Evolutionary conservation across 2,329 filamentous ascomycete species (phyloP), one percentile per base, ranked within the genome.

Genomic region (Cladosporium sphaerospermum): DNA sequence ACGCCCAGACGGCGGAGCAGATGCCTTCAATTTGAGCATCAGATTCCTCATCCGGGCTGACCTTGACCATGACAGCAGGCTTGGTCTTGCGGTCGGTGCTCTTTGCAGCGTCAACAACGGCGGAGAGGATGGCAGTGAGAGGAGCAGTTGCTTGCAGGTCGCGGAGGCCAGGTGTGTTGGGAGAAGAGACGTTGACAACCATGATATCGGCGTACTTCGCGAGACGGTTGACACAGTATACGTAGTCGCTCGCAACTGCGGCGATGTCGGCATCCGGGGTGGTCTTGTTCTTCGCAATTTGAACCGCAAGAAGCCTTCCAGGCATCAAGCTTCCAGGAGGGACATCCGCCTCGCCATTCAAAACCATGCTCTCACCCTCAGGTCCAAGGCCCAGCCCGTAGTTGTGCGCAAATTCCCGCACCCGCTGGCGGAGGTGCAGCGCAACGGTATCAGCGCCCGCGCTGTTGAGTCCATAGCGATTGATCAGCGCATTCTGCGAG

Each of bases 171-270:
- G 92, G 92, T 0, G 92, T 97, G 73, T 99, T 99, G 19, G 93
- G 93, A 62, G 88, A 95, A 65, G 90, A 96, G 46, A 99, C 93
- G 64, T 99, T 99, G 65, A 99, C 93, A 7, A 97, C 92, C n/a
- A 99, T 75, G 34, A 99, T 86, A 64, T 99, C 93, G 9, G 93
- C 90, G 67, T 96, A 99, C 47, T 80, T 85, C 3, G 86, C 93
- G 36, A 99, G 75, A 43, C 84, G 79, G 52, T 86, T 78, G 3
- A 96, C 91, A 63, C 92, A 96, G 69, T 87, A 88, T n/a, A 93
- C 87, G 67, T 97, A 96, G 62, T 86, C 81, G 19, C 80, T 78
- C 47, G 79, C 82, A 13, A 97, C 86, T 32, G 90, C 91, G 40
- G 86, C 81, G 56, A 96, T 85, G 66, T 97, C 89, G 45, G 78